Base-by-base conservation (phyloP, 495 filamentous ascomycete genomes). In the Elaphomyces granulatus region DNA sequence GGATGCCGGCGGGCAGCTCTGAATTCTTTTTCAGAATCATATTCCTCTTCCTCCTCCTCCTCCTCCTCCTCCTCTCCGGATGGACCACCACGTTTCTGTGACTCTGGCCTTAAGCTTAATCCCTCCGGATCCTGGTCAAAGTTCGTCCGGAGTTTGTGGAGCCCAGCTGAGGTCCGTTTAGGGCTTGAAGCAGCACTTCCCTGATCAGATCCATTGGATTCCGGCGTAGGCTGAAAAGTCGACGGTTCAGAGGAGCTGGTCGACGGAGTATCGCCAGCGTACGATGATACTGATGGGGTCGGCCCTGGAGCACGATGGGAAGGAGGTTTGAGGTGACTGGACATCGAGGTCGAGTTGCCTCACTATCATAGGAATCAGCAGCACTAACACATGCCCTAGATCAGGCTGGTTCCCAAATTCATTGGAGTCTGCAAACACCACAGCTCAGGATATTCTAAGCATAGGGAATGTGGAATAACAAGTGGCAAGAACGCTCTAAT, bases 141-240 rank as follows among this genome's bases (percentile, higher is more conserved):
- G 41, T 68, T 47, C 2, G 64, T 68, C 38, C 65, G 52, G 15
- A 68, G 26, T 14, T 45, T 53, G 32, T 64, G 41, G 1, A 46
- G 21, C 20, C 54, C 55, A 7, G 37, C 34, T 15, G 43, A 34
- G 3, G 52, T 49, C 30, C 44, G 51, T 15, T 35, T 34, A 0
- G 45, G 36, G 12, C 26, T 38, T n/a, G 47, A 17, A 4, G 16
- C 32, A 18, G 46, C 34, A n/a, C 45, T 44, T 0, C 42, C 49
- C n/a, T 51, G 47, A 0, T 59, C 56, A 7, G 55, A 59, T 21
- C 48, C 36, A 36, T 60, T 58, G 12, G 61, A 64, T 3, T 56
- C 49, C 1, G 63, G 60, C 3, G 59, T 64, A 20, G 60, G 58
- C 43, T 49, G 58, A 10, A 47, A 38, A 33, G 49, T 55, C 8